Evolutionary conservation across 2,329 filamentous ascomycete genomes (phyloP).

Genomic region (Clonostachys byssicola): DNA sequence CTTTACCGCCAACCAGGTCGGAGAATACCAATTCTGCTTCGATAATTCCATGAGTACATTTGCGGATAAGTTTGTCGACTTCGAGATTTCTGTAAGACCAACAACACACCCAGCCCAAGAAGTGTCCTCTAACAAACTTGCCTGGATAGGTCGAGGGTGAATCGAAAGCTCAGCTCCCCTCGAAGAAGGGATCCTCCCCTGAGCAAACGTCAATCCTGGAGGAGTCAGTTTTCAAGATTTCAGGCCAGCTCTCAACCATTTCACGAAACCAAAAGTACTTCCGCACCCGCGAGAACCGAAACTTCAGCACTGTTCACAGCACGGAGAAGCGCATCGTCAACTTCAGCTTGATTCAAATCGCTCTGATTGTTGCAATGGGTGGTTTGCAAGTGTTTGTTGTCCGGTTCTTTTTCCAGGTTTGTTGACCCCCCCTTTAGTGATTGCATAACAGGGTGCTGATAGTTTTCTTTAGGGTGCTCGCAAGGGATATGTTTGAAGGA

Average conservation of each 20-base stretch:
- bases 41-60: slow-evolving; percentile 98
- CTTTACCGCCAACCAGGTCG: slow-evolving; percentile 82
- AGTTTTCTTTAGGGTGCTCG: slow-evolving; percentile 47
- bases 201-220: slow-evolving; percentile 88
- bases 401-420: slow-evolving; percentile 94
- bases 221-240: slow-evolving; percentile 93
- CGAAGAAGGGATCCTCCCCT: slow-evolving; percentile 80
- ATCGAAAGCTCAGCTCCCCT: slow-evolving; percentile 73
- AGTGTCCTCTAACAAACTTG: neutral
- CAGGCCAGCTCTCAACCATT: slow-evolving; percentile 87
- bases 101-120: neutral
- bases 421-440: neutral
- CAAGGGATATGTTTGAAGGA: slow-evolving; percentile 62
- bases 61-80: slow-evolving; percentile 95
- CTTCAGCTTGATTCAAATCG: slow-evolving; percentile 89
- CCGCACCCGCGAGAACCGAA: slow-evolving; percentile 96
- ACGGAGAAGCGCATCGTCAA: slow-evolving; percentile 96
- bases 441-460: neutral
- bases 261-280: slow-evolving; percentile 99
- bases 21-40: slow-evolving; percentile 97
- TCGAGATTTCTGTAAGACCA: slow-evolving; percentile 74
- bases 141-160: slow-evolving; percentile 80
- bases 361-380: slow-evolving; percentile 92
- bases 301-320: slow-evolving; percentile 96
- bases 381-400: slow-evolving; percentile 96